These are phyloP conservation scores for Globisporangium paroecandrum DNA, from an alignment of 352 stramenopile species.

Conservation along the genomic window DNA sequence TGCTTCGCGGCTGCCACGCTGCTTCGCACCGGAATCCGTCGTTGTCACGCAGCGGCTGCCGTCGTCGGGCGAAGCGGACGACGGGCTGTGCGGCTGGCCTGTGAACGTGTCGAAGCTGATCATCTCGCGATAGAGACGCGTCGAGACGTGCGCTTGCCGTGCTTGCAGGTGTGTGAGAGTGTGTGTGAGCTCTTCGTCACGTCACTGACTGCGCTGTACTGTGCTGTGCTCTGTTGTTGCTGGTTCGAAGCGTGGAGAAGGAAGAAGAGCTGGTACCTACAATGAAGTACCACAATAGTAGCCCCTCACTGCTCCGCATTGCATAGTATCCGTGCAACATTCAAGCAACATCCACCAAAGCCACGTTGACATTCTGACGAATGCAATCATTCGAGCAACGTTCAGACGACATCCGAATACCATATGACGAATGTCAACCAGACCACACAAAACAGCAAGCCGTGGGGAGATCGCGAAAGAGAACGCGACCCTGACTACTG, in stretches of 20 bases:
- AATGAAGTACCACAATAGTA: neutral
- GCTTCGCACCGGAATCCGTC: slow-evolving; percentile 27
- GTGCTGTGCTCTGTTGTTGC: neutral
- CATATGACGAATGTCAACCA: neutral
- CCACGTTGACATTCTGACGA: too few species aligned
- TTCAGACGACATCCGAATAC: neutral
- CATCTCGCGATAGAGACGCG: slow-evolving; percentile 26
- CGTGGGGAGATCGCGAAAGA: neutral
- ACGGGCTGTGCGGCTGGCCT: slow-evolving; percentile 13
- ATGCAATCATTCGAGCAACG: neutral
- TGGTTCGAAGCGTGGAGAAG: neutral
- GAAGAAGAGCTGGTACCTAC: neutral
- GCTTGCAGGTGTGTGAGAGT: neutral
- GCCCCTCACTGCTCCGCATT: neutral
- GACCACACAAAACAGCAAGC: neutral
- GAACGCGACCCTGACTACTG: neutral
- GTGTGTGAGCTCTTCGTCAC: slow-evolving; percentile 2
- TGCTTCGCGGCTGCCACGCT: slow-evolving; percentile 6
- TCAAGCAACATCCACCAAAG: neutral
- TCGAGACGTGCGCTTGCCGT: neutral
- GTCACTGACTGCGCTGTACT: neutral
- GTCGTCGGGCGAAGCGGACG: slow-evolving; percentile 7
- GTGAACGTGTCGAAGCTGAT: slow-evolving; percentile 82
- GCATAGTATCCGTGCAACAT: neutral
- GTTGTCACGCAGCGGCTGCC: neutral